Evolutionary conservation across 495 filamentous ascomycete genomes (phyloP), one percentile per base, ranked within the genome.

Genomic region (Lentithecium fluviatile): DNA sequence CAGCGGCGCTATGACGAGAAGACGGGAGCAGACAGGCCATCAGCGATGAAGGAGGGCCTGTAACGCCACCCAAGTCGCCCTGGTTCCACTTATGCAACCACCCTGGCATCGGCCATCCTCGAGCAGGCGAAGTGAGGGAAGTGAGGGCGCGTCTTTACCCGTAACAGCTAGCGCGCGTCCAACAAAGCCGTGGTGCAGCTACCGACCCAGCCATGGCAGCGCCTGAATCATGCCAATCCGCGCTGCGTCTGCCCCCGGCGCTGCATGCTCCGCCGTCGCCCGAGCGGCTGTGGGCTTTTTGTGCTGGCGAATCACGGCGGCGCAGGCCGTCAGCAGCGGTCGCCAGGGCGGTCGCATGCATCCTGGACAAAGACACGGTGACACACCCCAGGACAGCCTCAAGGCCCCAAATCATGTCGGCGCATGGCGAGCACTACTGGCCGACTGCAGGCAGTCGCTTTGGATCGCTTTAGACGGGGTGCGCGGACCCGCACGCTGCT

Each of bases 1-100:
- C 21, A 62, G 54, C 12, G 7, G 40, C 56, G 56, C 57, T 54
- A 65, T 65, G 61, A 65, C 61, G 61, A 62, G 12, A 17, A 52
- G 26, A 52, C 45, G 56, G 45, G 25, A 49, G 43, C 55, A 6
- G 50, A 38, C 13, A 19, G 6, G 11, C 45, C 45, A 48, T 48
- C 24, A 48, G 45, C 45, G 45, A 48, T 6, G 45, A 24, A 15
- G 19, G 45, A 20, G 17, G 13, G 13, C 15, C 15, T 43, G 40
- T 43, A 43, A 43, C 40, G 40, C 40, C 19, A 43, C 15, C 40
- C 40, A 45, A 45, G 6, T 21, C 40, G 20, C 40, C 40, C 40
- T 45, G 29, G 29, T 32, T 32, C 29, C 29, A 32, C 29, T 32
- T 32, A 43, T 43, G 15, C 40, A 43, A n/a, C 15, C 40, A 43